These are phyloP conservation scores for Exserohilum turcica DNA, from an alignment of 2,329 filamentous ascomycete species.

Conservation along the genomic window DNA sequence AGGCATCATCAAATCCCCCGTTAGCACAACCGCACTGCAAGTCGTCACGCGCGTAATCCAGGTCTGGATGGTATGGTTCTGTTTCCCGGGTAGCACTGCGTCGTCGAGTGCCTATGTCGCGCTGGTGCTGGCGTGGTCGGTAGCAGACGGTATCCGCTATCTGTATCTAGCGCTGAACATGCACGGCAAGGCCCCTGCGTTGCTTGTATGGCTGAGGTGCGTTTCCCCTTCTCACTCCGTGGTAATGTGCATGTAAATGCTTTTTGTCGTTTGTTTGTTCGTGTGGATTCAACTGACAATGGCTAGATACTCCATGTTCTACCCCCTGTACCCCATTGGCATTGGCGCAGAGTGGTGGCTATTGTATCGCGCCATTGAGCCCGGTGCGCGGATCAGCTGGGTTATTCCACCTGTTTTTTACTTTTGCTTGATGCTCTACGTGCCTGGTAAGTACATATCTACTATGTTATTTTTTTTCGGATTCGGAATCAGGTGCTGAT, in stretches of 20 bases:
- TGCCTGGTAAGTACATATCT: conserved; percentile 23
- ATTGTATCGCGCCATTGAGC: conserved; percentile 23
- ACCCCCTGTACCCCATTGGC: conserved; percentile 31
- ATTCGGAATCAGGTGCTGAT: not conserved
- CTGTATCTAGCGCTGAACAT: conserved; percentile 29
- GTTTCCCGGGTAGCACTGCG: conserved; percentile 25
- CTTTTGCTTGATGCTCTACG: conserved; percentile 28
- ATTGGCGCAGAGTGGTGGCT: conserved; percentile 38
- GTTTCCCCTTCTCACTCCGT: not conserved
- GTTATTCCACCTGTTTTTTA: conserved; percentile 25
- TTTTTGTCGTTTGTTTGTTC: not conserved
- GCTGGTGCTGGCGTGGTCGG: conserved; percentile 30
- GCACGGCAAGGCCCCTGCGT: conserved; percentile 19
- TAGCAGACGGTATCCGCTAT: conserved; percentile 30
- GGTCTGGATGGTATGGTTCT: conserved; percentile 36
- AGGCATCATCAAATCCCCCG: conserved; percentile 32
- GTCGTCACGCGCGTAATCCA: conserved; percentile 34
- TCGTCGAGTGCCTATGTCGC: conserved; percentile 23
- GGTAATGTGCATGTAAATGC: no score
- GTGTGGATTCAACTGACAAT: not conserved
- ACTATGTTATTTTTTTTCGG: no score
- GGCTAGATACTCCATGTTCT: conserved; percentile 30
- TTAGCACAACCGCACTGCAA: conserved; percentile 30
- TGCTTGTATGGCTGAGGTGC: conserved; percentile 28
- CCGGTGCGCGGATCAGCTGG: conserved; percentile 14